Base-by-base conservation (phyloP, 257 asterid genomes). In the Linaria vulgaris region DNA sequence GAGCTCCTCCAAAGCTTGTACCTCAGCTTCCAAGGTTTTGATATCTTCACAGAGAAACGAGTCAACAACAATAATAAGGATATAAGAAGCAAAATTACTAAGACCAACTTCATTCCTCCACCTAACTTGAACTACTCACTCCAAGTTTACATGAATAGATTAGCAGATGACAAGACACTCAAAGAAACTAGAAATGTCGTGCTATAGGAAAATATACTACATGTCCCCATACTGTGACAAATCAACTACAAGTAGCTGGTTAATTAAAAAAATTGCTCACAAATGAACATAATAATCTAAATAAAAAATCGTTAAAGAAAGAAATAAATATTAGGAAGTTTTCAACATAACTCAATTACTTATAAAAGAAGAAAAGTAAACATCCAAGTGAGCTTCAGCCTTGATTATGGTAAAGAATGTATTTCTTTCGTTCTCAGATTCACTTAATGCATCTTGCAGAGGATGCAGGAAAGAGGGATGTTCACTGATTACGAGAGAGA, bases 1-100 rank as follows among this genome's bases (percentile, higher is more conserved):
- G 53, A 94, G 99, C 78, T 94, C 99, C 75, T 94, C 99, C 72
- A 94, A 66, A 66, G 95, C 83, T 73, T 85, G 95, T 63, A 87
- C 97, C 78, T 94, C 99, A 45, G 85, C 91, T 77, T 90, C 95
- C 97, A 84, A 76, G 81, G 77, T 79, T 74, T 78, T 94, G 74
- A 94, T 85, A 67, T 90, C 99, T 94, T 68, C 72, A 69, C 43
- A 43, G 50, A 61, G 69, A 59, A 61, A 72, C 53, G 22, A 63
- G 61, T 48, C 66, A 47, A 56, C 57, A 67, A 43, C 17, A 70
- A 52, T 34, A 64, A 21, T 3, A 58, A 73, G n/a, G 20, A 43
- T 38, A 64, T 20, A 69, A 30, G 45, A 70, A 52, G 57, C 39
- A 59, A 9, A 25, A 60, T 44, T 41, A 58, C 61, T 56, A 17